phyloP scores from a whole-genome alignment of 371 early-diverging fungal species.

The Circinella umbellata region DNA sequence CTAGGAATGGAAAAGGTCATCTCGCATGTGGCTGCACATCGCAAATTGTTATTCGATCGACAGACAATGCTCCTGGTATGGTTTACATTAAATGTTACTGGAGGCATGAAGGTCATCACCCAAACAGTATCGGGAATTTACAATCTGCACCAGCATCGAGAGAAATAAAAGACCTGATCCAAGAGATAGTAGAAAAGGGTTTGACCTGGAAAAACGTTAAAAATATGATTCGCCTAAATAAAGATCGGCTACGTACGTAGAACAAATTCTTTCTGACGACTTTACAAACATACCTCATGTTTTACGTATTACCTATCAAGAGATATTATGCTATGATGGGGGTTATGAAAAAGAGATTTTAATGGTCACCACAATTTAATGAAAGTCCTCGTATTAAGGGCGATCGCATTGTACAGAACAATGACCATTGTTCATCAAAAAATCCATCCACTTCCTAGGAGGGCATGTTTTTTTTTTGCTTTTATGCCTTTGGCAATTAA shows the following conservation, averaged over 20 bases:
- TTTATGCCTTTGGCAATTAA: constrained; percentile 11
- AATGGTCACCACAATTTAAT: neutral
- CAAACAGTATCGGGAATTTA: neutral
- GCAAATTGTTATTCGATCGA: neutral
- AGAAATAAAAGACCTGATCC: neutral
- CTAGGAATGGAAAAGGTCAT: neutral
- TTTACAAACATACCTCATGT: neutral
- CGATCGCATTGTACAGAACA: neutral
- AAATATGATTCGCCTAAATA: neutral
- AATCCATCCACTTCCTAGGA: neutral
- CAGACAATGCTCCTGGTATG: neutral
- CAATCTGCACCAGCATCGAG: neutral
- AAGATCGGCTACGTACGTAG: neutral
- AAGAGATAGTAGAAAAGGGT: neutral
- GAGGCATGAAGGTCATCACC: neutral
- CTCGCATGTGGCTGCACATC: neutral
- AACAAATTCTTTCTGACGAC: neutral
- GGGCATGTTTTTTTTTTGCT: constrained; percentile 16
- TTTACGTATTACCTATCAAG: neutral
- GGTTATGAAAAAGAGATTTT: neutral
- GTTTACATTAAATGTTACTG: neutral
- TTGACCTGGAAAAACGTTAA: neutral
- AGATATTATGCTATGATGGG: neutral
- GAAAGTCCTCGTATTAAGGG: neutral
- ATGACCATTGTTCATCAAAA: neutral